Conservation (phyloP, 371 early-diverging fungal species). For the Actinomortierella wolfii region DNA sequence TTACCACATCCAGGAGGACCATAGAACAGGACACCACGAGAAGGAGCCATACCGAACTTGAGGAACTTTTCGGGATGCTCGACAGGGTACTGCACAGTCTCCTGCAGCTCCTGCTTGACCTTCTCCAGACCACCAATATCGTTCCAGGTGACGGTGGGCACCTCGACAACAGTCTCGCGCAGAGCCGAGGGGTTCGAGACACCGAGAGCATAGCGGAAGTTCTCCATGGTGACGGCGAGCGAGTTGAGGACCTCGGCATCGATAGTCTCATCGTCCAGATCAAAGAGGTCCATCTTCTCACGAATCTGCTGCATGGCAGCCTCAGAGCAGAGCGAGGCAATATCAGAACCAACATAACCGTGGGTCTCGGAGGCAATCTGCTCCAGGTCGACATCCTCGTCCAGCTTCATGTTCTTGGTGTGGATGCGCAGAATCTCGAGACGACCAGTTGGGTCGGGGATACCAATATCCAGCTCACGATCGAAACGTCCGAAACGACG, state of each 20-base stretch:
- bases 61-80: conserved; percentile 99
- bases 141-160: conserved; percentile 98
- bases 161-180: conserved; percentile 99
- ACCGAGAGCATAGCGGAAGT: conserved; percentile 97
- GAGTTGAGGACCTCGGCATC: conserved; percentile 97
- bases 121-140: conserved; percentile 99
- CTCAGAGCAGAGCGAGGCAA: conserved; percentile 99
- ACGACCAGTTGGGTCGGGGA: conserved; percentile 99
- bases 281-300: conserved; percentile 98
- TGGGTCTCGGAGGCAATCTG: conserved; percentile 99
- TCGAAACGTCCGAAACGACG: conserved; percentile 99
- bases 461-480: conserved; percentile 99
- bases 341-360: conserved; percentile 99
- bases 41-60: conserved; percentile 99
- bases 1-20: conserved; percentile 99
- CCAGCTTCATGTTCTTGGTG: conserved; percentile 99
- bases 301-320: conserved; percentile 99
- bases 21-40: conserved; percentile 99
- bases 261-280: conserved; percentile 98
- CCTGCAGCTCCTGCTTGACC: conserved; percentile 99
- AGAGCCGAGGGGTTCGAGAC: conserved; percentile 99
- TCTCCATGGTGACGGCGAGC: conserved; percentile 98
- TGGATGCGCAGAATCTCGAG: conserved; percentile 99
- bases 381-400: conserved; percentile 97
- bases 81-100: conserved; percentile 99